Evolutionary conservation across 2,329 filamentous ascomycete species (phyloP), one percentile per base, ranked within the genome.

Genomic region (Ophiostoma angusticollis): DNA sequence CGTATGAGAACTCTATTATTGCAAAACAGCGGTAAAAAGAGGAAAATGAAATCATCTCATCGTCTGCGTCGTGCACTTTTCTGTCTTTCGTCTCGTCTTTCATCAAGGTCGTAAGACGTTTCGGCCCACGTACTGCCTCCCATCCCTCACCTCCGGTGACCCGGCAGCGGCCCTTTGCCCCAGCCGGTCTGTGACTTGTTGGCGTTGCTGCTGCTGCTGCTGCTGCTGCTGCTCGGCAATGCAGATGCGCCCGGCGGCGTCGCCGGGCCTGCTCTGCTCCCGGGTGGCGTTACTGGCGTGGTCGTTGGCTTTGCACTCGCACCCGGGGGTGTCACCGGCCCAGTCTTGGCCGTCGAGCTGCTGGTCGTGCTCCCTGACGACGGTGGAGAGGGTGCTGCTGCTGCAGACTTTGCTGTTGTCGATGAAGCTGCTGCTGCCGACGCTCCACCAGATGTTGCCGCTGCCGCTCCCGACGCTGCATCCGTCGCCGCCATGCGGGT

Each of bases 401-500:
- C 9, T 25, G 9, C 19, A 23, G 11, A 18, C 17, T 7, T 13
- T 33, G 12, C 18, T n/a, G n/a, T 11, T 9, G 31, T 4, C 13
- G 37, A 21, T 11, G 27, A 13, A 11, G 31, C 13, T 6, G 27
- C 5, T 8, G 16, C 12, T 8, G 35, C 11, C 4, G 23, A 9
- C 2, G 21, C 31, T 0, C 30, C 18, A 11, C 21, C 13, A 11
- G 37, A 8, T 11, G 13, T 13, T 4, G 25, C 12, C 19, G 31
- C 18, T 4, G 30, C 7, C 28, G 18, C 37, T 18, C 18, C 13
- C 21, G 12, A 16, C 16, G 40, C 35, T 18, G 45, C 40, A 41
- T 53, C 58, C 40, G 60, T 61, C 6, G 46, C 46, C 8, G 49
- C 54, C 54, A 63, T 65, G 37, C 68, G 58, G 7, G 58, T 78